phyloP scores from a whole-genome alignment of 805 yeast genomes.

The Scheffersomyces lignosus region DNA sequence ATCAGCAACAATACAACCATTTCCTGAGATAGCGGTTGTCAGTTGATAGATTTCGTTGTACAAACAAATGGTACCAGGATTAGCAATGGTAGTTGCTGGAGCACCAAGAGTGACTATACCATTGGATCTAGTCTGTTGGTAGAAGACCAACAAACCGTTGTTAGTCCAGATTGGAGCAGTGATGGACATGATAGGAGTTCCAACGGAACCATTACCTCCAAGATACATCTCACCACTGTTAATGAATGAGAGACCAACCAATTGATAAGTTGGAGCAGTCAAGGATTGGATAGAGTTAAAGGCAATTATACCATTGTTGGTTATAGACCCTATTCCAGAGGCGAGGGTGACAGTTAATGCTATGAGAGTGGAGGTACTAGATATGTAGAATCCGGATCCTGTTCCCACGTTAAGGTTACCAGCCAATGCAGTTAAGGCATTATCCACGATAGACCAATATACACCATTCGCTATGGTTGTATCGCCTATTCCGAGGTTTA shows the following conservation, averaged over 20 bases:
- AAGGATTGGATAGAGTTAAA: conserved; percentile 13
- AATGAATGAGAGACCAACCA: conserved; percentile 9
- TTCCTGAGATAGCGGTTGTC: conserved; percentile 13
- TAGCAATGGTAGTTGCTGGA: conserved; percentile 7
- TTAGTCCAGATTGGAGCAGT: conserved; percentile 10
- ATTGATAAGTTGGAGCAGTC: conserved; percentile 11
- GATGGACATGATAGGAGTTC: conserved; percentile 12
- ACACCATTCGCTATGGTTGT: conserved; percentile 15
- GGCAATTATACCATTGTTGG: conserved; percentile 17
- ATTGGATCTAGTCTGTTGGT: conserved; percentile 6
- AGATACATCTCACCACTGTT: conserved; percentile 18
- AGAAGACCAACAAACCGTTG: conserved; percentile 13
- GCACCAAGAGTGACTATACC: conserved; percentile 14
- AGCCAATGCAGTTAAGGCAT: neutral
- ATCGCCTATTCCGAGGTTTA: conserved; percentile 17
- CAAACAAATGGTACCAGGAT: conserved; percentile 17
- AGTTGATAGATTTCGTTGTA: conserved; percentile 12
- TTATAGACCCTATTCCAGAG: conserved; percentile 6
- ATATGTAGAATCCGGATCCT: conserved; percentile 18
- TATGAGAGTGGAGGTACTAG: conserved; percentile 10
- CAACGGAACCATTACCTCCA: conserved; percentile 10
- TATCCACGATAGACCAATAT: conserved; percentile 16
- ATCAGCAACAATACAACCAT: conserved; percentile 20
- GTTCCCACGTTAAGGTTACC: conserved; percentile 4
- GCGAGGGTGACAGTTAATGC: conserved; percentile 13